Conservation (phyloP, 129 eudicot genomes). For the Pittosporum tobira region DNA sequence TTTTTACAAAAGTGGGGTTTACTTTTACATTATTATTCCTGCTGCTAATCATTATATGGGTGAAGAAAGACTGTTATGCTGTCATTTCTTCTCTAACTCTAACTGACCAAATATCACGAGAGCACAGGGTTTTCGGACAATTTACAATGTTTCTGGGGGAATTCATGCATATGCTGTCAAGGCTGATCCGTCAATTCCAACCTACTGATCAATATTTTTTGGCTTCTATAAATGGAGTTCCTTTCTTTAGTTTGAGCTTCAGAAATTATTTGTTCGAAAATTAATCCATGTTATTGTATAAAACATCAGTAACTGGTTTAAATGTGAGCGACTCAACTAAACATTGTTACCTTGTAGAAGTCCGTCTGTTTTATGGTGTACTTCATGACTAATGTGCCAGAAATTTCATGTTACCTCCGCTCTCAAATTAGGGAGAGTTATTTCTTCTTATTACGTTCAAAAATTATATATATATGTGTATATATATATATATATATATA, state of each 20-base stretch:
- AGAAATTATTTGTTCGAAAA: no score
- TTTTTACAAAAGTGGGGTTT: no score
- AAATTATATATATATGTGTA: no score
- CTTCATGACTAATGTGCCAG: no score
- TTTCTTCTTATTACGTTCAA: no score
- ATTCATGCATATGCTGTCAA: slow-evolving; percentile 86
- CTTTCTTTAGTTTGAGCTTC: not conserved
- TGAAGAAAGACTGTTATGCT: not conserved
- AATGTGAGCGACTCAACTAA: no score
- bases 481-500: no score
- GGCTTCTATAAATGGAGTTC: not conserved
- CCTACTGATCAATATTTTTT: slow-evolving; percentile 35
- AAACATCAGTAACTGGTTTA: no score
- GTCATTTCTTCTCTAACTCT: not conserved
- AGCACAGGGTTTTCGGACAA: slow-evolving; percentile 76
- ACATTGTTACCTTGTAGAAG: no score
- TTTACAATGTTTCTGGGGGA: slow-evolving; percentile 81
- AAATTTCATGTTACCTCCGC: no score
- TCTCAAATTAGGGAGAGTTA: no score
- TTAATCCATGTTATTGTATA: not conserved
- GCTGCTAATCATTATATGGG: not conserved
- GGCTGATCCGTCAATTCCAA: slow-evolving; percentile 76
- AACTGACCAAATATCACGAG: not conserved
- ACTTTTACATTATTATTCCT: not conserved
- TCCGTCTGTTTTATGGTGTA: no score